Percentiles rank a stretch among this genome's conserved stretches.
Conservation (phyloP, 257 asterid genomes). For the Cinchona pubescens region DNA sequence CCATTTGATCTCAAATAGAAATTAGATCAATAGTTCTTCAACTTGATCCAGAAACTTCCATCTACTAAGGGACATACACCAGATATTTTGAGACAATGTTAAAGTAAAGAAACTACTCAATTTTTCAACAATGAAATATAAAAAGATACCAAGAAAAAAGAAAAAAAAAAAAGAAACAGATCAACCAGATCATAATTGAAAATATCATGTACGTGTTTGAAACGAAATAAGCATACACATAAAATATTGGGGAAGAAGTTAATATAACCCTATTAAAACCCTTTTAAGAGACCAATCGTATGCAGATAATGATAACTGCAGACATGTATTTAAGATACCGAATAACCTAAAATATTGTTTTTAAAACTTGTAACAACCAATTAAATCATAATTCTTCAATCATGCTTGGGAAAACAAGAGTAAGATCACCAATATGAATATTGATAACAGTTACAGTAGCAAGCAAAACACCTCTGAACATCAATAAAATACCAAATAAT, state of each 20-base stretch:
- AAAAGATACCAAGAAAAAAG: background rate
- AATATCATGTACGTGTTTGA: background rate
- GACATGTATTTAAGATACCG: background rate
- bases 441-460: background rate
- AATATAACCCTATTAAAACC: background rate
- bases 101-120: background rate
- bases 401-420: background rate
- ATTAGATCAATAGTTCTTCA: slow-evolving; percentile 1
- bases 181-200: background rate
- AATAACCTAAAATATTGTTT: background rate
- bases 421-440: background rate
- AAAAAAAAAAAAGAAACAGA: background rate
- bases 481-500: background rate
- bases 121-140: background rate
- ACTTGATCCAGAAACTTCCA: background rate
- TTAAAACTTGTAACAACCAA: background rate
- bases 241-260: background rate
- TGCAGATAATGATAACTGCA: background rate
- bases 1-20: background rate
- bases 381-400: background rate
- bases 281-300: background rate
- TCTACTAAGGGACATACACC: background rate
- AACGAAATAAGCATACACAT: background rate
- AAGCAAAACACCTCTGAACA: slow-evolving; percentile 1
- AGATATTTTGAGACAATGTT: background rate